Percentiles rank a stretch among this genome's conserved stretches.
These are phyloP conservation scores for Cryptosporidium ubiquitum DNA, from an alignment of 169 alveolate genomes.

Conservation along the genomic window DNA sequence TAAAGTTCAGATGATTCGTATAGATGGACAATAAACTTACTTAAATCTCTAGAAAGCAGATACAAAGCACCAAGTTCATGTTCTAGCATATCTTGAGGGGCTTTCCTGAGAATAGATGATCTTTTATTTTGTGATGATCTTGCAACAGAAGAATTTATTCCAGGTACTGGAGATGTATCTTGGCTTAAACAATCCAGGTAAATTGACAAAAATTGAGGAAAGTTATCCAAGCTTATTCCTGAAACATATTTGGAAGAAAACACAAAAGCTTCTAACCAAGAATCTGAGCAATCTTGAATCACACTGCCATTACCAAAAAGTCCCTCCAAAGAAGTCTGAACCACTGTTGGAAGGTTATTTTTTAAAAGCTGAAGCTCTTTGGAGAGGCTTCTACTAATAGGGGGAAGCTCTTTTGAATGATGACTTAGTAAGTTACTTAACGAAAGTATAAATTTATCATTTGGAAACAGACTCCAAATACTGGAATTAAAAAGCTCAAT, in stretches of 20 bases:
- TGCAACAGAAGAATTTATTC: neutral
- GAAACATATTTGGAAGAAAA: slow-evolving; percentile 53
- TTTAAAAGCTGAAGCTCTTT: slow-evolving; percentile 12
- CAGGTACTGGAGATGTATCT: neutral
- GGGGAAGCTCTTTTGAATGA: slow-evolving; percentile 6
- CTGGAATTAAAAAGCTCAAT: slow-evolving; percentile 35
- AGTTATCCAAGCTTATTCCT: slow-evolving; percentile 46
- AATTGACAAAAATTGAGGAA: slow-evolving; percentile 22
- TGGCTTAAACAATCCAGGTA: slow-evolving; percentile 35
- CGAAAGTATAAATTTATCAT: slow-evolving; percentile 6
- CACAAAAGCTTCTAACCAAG: slow-evolving; percentile 71
- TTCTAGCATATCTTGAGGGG: slow-evolving; percentile 33
- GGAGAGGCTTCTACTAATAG: slow-evolving; percentile 1
- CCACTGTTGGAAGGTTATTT: slow-evolving; percentile 25
- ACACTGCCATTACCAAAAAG: slow-evolving; percentile 45
- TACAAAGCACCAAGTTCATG: slow-evolving; percentile 62
- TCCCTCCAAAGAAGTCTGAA: slow-evolving; percentile 32
- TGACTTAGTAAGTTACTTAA: slow-evolving; percentile 13
- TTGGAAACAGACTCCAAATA: slow-evolving; percentile 46
- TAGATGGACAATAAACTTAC: slow-evolving; percentile 29
- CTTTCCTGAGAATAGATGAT: neutral
- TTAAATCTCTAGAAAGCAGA: slow-evolving; percentile 48
- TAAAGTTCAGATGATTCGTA: slow-evolving; percentile 40
- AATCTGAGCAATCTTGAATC: slow-evolving; percentile 36
- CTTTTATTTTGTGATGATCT: neutral